A percentile compares a stretch with the other conserved stretches of the same genome.
These are phyloP conservation scores for Pseudogymnoascus sp. DNA, from an alignment of 2,329 filamentous ascomycete genomes.

Conservation along the genomic window DNA sequence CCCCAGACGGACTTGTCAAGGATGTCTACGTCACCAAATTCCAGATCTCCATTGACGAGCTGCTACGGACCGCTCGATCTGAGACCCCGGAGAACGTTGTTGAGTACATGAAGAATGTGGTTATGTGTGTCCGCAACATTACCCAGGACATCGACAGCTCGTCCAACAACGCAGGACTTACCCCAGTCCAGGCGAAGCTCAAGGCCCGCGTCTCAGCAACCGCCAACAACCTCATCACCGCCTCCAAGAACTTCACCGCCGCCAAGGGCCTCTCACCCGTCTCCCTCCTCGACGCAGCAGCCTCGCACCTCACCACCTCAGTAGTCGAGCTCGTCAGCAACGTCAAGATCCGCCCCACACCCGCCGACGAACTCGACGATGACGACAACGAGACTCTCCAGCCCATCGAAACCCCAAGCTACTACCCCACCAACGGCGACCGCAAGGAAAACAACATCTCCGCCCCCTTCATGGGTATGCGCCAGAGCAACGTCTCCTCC, in stretches of 20 bases:
- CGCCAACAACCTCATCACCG: constrained; percentile 91
- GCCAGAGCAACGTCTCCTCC: constrained; percentile 60
- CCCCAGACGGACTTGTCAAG: constrained; percentile 70
- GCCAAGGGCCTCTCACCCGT: constrained; percentile 82
- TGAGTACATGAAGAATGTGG: constrained; percentile 78
- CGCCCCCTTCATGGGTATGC: constrained; percentile 50
- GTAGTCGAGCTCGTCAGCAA: constrained; percentile 77
- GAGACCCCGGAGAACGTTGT: constrained; percentile 69
- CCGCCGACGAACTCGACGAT: constrained; percentile 66
- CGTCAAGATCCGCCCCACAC: constrained; percentile 75
- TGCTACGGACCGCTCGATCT: constrained; percentile 67
- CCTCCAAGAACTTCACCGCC: constrained; percentile 81
- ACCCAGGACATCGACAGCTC: constrained; percentile 68
- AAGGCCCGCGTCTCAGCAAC: constrained; percentile 82
- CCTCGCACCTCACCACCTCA: constrained; percentile 78
- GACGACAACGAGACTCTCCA: constrained; percentile 63
- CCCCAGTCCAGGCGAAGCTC: constrained; percentile 57
- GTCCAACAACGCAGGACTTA: constrained; percentile 40
- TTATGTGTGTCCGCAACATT: constrained; percentile 74
- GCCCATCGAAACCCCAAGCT: constrained; percentile 59
- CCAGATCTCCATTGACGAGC: constrained; percentile 87
- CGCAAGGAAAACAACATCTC: constrained; percentile 34
- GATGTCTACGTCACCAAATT: constrained; percentile 93
- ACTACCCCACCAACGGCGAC: constrained; percentile 49
- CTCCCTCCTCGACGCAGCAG: constrained; percentile 87